A percentile compares a stretch with the other conserved stretches of the same genome.
These are phyloP conservation scores for Malus hybrid DNA, from an alignment of 331 rosid species.

Conservation along the genomic window DNA sequence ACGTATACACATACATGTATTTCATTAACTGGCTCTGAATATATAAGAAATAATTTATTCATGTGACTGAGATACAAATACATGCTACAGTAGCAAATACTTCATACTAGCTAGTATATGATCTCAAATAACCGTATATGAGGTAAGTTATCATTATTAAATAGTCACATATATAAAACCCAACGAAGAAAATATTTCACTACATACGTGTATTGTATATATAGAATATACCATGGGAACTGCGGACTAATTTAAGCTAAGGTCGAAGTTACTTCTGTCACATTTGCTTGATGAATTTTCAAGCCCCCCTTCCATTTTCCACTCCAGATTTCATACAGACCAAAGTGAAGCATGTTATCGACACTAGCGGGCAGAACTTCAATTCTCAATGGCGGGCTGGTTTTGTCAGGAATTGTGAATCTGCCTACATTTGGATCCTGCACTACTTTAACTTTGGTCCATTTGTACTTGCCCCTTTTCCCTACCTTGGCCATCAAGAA, in stretches of 20 bases:
- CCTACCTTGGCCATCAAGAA: constrained; percentile 31
- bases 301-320: constrained; percentile 35
- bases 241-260: background rate
- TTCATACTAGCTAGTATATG: background rate
- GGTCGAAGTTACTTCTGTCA: background rate
- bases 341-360: constrained; percentile 8
- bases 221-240: background rate
- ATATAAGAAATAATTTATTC: background rate
- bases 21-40: background rate
- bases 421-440: background rate
- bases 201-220: background rate
- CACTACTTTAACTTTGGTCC: constrained; percentile 1
- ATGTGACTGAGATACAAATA: background rate
- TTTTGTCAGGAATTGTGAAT: background rate
- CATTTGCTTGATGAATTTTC: constrained; percentile 8
- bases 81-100: background rate
- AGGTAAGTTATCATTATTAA: background rate
- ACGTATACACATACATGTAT: background rate
- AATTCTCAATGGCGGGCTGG: background rate
- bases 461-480: constrained; percentile 15
- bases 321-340: constrained; percentile 35
- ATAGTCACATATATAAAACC: background rate
- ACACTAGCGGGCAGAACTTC: rapidly evolving
- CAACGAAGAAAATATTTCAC: background rate
- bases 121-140: background rate